phyloP scores from a whole-genome alignment of 2,329 filamentous ascomycete species.

The Phialemonium atrogriseum region DNA sequence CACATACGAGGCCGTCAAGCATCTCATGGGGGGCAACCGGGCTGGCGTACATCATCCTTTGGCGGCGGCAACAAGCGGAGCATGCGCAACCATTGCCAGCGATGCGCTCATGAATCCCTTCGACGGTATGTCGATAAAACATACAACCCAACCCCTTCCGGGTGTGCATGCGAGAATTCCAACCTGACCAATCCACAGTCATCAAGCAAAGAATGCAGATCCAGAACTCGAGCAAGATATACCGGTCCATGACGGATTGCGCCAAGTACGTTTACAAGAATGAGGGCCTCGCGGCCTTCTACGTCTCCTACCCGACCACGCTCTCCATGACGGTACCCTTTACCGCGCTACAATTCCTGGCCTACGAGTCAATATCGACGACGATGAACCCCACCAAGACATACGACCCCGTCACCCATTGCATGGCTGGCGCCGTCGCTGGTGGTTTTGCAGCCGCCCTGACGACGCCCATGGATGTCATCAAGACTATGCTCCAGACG shows the following conservation, averaged over 20 bases:
- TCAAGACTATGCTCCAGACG: slow-evolving; percentile 96
- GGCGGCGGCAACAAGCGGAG: slow-evolving; percentile 87
- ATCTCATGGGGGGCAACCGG: slow-evolving; percentile 87
- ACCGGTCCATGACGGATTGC: slow-evolving; percentile 80
- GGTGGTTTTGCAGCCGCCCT: slow-evolving; percentile 89
- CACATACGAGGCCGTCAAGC: slow-evolving; percentile 95
- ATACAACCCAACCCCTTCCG: not conserved
- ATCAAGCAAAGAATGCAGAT: slow-evolving; percentile 99
- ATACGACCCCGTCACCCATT: slow-evolving; percentile 93
- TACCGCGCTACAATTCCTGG: slow-evolving; percentile 92
- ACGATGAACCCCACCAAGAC: slow-evolving; percentile 76
- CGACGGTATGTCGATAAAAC: slow-evolving; percentile 59
- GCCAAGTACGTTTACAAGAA: slow-evolving; percentile 78
- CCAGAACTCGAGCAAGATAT: slow-evolving; percentile 79
- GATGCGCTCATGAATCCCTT: slow-evolving; percentile 99
- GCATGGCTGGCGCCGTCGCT: slow-evolving; percentile 81
- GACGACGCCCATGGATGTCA: slow-evolving; percentile 94
- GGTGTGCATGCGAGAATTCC: slow-evolving; percentile 6
- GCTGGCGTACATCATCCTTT: slow-evolving; percentile 83
- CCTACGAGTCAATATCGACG: slow-evolving; percentile 95
- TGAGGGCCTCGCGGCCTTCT: slow-evolving; percentile 88
- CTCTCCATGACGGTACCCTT: slow-evolving; percentile 98
- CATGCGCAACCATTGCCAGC: slow-evolving; percentile 90
- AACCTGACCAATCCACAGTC: slow-evolving; percentile 43
- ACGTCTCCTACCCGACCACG: slow-evolving; percentile 96